Percentiles rank a stretch among this genome's conserved stretches.
Conservation (phyloP, 345 rosid genomes). For the Triadica sebifera region DNA sequence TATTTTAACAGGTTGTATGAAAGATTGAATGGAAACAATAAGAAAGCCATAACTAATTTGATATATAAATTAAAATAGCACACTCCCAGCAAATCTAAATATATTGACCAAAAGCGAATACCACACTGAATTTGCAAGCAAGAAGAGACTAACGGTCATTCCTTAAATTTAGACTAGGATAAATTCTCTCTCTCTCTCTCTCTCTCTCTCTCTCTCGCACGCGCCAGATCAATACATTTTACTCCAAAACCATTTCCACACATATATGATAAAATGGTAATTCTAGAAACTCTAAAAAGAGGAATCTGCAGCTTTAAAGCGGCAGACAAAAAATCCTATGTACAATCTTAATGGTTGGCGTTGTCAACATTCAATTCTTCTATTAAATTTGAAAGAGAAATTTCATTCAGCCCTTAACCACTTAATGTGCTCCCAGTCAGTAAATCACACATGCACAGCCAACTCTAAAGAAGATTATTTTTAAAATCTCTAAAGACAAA, state of each 20-base stretch:
- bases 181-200: too few relatives aligned
- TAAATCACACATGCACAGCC: not conserved
- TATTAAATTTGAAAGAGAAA: not conserved
- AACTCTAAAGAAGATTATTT: not conserved
- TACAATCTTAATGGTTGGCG: not conserved
- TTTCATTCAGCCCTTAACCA: not conserved
- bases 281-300: not conserved
- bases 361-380: not conserved
- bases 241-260: not conserved
- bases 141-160: not conserved
- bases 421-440: not conserved
- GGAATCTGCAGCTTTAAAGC: not conserved
- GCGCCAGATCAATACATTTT: not conserved
- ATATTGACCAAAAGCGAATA: not conserved
- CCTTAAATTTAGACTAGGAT: not conserved
- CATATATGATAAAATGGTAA: too few relatives aligned
- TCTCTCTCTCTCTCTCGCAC: not conserved
- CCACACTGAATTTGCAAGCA: not conserved
- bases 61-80: too few relatives aligned
- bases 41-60: not conserved
- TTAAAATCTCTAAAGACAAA: not conserved
- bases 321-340: not conserved
- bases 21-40: not conserved
- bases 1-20: conserved; percentile 32
- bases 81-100: not conserved